Conservation (phyloP, 2,329 filamentous ascomycete genomes). For the Exophiala sp. region DNA sequence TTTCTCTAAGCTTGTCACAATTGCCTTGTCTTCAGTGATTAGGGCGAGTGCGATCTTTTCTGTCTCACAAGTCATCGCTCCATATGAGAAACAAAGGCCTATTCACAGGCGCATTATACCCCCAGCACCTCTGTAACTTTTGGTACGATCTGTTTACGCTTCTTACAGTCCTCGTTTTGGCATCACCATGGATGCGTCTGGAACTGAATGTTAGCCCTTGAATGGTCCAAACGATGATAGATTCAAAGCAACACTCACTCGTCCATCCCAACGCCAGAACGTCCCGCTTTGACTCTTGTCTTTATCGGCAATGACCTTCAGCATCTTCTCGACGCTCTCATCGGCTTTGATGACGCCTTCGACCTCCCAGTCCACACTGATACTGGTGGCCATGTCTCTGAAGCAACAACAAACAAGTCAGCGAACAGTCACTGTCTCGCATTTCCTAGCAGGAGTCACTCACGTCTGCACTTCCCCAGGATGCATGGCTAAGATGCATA, state of each 20-base stretch:
- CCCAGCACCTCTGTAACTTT: too few species aligned
- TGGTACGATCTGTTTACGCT: too few species aligned
- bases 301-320: conserved; percentile 48
- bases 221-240: too few species aligned
- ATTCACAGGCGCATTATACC: too few species aligned
- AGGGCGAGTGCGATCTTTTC: too few species aligned
- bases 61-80: too few species aligned
- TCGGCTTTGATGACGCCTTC: conserved; percentile 48
- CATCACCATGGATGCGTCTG: conserved; percentile 26
- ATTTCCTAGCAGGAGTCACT: conserved; percentile 14
- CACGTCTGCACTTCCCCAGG: conserved; percentile 53
- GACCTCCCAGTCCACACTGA: conserved; percentile 48
- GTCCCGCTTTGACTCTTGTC: conserved; percentile 46
- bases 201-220: too few species aligned
- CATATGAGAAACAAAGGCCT: too few species aligned
- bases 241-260: conserved; percentile 33
- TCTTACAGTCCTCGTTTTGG: too few species aligned
- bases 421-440: conserved; percentile 10
- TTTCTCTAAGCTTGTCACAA: too few species aligned
- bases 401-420: not conserved
- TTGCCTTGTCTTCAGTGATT: too few species aligned
- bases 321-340: conserved; percentile 47
- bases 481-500: conserved; percentile 49
- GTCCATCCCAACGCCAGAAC: conserved; percentile 53
- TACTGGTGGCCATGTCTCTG: conserved; percentile 50